phyloP scores from a whole-genome alignment of 2,329 filamentous ascomycete genomes.

The Xylariaceae sp. region DNA sequence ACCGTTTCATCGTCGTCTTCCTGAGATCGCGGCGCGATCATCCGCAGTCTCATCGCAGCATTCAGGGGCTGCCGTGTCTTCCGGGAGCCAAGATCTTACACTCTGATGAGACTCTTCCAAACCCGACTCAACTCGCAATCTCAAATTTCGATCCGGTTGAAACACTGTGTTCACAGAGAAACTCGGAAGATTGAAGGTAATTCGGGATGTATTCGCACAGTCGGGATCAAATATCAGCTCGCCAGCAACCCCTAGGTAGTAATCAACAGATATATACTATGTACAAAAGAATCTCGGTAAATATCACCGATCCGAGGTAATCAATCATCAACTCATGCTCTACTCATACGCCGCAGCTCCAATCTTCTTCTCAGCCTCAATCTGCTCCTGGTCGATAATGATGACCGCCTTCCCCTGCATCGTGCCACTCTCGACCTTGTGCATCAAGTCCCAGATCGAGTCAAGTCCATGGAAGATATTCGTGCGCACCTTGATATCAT shows the following conservation, averaged over 20 bases:
- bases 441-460: constrained; percentile 45
- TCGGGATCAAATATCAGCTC: not conserved
- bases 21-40: not conserved
- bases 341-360: constrained; percentile 7
- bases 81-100: not conserved
- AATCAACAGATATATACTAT: not conserved
- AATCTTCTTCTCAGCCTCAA: constrained; percentile 25
- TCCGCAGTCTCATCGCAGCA: not conserved
- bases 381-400: constrained; percentile 42
- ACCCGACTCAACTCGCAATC: not conserved
- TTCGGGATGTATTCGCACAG: not conserved
- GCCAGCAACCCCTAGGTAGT: not conserved
- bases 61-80: not conserved
- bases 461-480: constrained; percentile 49
- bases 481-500: constrained; percentile 45
- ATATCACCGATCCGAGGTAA: too few species aligned
- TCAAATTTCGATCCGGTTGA: not conserved
- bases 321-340: too few species aligned
- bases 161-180: not conserved
- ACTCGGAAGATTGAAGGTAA: not conserved
- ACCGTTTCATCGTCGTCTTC: not conserved
- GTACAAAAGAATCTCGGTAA: not conserved
- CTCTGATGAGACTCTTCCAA: not conserved
- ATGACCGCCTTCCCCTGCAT: constrained; percentile 52
- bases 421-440: constrained; percentile 46